Evolutionary conservation across 2,329 filamentous ascomycete genomes (phyloP), one percentile per base, ranked within the genome.

Genomic region (Colletotrichum sp.): DNA sequence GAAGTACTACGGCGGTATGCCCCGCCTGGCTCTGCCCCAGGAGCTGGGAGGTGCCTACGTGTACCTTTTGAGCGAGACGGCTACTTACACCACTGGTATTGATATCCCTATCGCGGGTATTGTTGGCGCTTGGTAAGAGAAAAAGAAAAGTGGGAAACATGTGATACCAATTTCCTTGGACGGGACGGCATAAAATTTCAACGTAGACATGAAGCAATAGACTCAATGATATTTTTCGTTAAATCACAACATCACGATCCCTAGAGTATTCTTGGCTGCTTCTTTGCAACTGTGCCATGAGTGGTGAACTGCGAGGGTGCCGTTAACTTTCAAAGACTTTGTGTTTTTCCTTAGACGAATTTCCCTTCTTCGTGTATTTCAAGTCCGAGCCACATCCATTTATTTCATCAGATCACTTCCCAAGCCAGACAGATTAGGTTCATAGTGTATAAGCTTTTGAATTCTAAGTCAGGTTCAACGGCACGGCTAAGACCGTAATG

Each of bases 1-100:
- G 83, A 87, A 90, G 81, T 91, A 91, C 79, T 91, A 91, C 78
- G 88, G 90, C 5, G 89, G 89, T 5, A 91, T 92, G 85, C 89
- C 89, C 13, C 82, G 89, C 32, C 78, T 92, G 48, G 90, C 89
- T 0, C 85, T 88, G 64, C 87, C 88, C 0, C 85, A 89, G 77
- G 89, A 92, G 81, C 81, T 92, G 4, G 88, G 89, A 4, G 89
- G 89, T n/a, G 90, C 89, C 1, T 91, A 91, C 78, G 88, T 91
- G 6, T 91, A 91, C 77, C 79, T 91, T 74, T 79, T 91, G n/a
- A 88, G 85, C 70, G 89, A 91, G 76, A 85, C 86, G 7, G 86
- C 87, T 15, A 86, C 82, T 30, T 89, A 89, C 78, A 89, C 87
- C 8, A 89, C 87, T 2, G 85, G 85, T 67, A 89, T 89, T 58